These are phyloP conservation scores for Obelidium mucronatum DNA, from an alignment of 192 early-diverging fungal species.

Conservation along the genomic window DNA sequence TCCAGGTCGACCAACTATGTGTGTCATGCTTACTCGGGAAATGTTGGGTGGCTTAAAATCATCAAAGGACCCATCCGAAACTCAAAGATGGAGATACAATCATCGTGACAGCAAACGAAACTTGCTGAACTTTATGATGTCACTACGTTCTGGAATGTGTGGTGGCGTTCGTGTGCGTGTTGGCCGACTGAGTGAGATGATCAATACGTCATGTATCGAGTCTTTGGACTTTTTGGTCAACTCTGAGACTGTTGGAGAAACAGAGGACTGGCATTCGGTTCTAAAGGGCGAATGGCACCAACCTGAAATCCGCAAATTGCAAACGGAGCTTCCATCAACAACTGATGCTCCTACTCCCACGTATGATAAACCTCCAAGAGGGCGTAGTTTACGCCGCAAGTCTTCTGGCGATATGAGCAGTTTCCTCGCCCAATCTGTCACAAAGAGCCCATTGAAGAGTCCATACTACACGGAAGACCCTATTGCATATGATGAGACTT, in stretches of 20 bases:
- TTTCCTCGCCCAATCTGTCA: not conserved
- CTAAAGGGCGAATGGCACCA: conserved; percentile 47
- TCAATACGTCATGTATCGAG: conserved; percentile 80
- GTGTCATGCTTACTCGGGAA: conserved; percentile 73
- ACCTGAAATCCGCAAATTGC: conserved; percentile 24
- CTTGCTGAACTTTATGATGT: conserved; percentile 87
- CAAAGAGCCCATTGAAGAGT: conserved; percentile 41
- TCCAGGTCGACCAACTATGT: conserved; percentile 81
- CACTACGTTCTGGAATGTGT: conserved; percentile 69
- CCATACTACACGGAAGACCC: conserved; percentile 46
- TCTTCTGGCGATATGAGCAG: conserved; percentile 27
- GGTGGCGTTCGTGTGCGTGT: conserved; percentile 76
- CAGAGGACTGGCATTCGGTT: conserved; percentile 56
- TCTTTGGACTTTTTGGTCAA: conserved; percentile 82
- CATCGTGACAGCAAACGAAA: conserved; percentile 60
- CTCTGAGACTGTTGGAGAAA: conserved; percentile 32
- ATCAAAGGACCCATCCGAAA: conserved; percentile 31
- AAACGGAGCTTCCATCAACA: conserved; percentile 7
- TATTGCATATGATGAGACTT: conserved; percentile 4
- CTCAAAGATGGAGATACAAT: conserved; percentile 46
- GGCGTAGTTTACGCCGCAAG: conserved; percentile 33
- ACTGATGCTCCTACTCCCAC: not conserved
- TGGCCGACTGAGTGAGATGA: conserved; percentile 76
- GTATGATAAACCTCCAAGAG: conserved; percentile 11
- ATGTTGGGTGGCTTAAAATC: conserved; percentile 75